Percentiles rank a stretch among this genome's conserved stretches.
Evolutionary conservation across 495 filamentous ascomycete genomes (phyloP).

Genomic region (Staphylotrichum tortipilum): DNA sequence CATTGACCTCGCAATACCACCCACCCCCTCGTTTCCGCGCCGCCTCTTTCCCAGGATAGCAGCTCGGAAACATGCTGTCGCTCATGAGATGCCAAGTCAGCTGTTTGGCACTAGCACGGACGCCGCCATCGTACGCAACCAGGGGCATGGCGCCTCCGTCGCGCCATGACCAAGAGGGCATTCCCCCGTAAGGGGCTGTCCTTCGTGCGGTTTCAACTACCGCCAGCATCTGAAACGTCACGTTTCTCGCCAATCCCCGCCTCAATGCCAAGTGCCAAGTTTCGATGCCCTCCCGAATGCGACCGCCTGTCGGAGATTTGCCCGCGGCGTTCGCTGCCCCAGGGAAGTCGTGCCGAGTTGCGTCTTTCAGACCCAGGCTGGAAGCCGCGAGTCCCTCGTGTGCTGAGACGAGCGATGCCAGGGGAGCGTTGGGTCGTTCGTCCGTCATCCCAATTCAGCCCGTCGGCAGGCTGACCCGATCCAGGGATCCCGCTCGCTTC

Average conservation of each 20-base stretch:
- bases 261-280: background rate
- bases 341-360: background rate
- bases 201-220: background rate
- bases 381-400: background rate
- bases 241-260: background rate
- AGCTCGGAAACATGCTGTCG: conserved; percentile 1
- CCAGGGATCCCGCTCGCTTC: too few relatives aligned
- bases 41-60: background rate
- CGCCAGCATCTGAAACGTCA: conserved; percentile 2
- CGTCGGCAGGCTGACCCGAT: too few relatives aligned
- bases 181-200: background rate
- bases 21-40: too few relatives aligned
- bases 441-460: too few relatives aligned
- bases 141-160: background rate
- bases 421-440: background rate
- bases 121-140: background rate
- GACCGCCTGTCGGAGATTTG: conserved; percentile 1
- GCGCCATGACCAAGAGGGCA: background rate
- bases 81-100: conserved; percentile 4
- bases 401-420: conserved; percentile 2
- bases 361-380: too few relatives aligned
- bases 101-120: background rate
- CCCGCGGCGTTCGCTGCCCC: background rate
- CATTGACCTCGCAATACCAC: too few relatives aligned
- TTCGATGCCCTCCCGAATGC: conserved; percentile 9